Conservation (phyloP, 2,329 filamentous ascomycete genomes). For the Fusarium euwallaceae region DNA sequence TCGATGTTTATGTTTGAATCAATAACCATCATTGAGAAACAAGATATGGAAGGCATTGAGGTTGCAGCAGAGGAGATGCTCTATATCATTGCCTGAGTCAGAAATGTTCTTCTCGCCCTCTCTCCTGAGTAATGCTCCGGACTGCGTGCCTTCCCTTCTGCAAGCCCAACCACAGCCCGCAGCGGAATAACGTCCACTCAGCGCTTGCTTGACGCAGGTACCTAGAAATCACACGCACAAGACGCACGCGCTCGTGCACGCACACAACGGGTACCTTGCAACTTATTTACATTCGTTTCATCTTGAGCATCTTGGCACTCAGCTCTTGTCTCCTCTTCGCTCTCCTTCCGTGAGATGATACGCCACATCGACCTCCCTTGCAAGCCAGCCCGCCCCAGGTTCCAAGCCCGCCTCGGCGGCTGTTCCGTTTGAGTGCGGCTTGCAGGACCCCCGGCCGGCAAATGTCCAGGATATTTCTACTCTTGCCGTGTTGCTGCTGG, state of each 20-base stretch:
- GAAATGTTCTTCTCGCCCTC: too few species aligned
- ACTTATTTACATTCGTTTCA: constrained; percentile 31
- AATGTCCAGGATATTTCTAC: not conserved
- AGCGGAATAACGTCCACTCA: not conserved
- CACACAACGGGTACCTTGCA: constrained; percentile 3
- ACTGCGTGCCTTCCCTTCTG: not conserved
- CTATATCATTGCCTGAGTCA: not conserved
- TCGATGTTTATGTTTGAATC: not conserved
- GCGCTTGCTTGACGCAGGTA: constrained; percentile 1
- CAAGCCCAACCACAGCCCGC: not conserved
- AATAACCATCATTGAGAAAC: not conserved
- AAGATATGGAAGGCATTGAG: not conserved
- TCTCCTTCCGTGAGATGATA: constrained; percentile 20
- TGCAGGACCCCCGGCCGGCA: not conserved
- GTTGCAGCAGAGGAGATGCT: not conserved
- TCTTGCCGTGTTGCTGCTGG: not conserved
- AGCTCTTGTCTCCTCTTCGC: not conserved
- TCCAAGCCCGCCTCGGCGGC: constrained; percentile 2
- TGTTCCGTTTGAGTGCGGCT: constrained; percentile 27
- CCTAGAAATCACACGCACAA: not conserved
- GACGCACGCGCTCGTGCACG: constrained; percentile 3
- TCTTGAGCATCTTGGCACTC: constrained; percentile 36
- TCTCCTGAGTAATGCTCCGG: not conserved
- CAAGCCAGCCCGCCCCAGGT: not conserved
- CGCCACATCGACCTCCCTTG: constrained; percentile 22